These are phyloP conservation scores for Ogataea degrootiae DNA, from an alignment of 805 yeast genomes.

Conservation along the genomic window DNA sequence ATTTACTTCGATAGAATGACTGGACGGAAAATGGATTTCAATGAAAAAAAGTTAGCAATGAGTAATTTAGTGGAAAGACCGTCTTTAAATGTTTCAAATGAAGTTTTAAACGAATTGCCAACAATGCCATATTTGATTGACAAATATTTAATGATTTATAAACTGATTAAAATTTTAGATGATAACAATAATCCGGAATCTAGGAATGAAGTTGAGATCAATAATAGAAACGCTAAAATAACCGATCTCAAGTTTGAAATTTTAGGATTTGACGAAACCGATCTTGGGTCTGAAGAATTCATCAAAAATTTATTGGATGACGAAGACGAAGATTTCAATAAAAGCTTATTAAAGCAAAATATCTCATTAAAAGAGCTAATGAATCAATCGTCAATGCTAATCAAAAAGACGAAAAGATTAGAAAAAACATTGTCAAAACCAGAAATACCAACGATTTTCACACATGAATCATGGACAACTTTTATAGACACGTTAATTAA, in stretches of 20 bases:
- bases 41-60: constrained; percentile 50
- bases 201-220: constrained; percentile 14
- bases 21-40: constrained; percentile 59
- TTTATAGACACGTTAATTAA: constrained; percentile 15
- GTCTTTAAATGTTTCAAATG: constrained; percentile 50
- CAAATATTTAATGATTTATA: constrained; percentile 55
- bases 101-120: constrained; percentile 54
- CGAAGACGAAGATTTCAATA: constrained; percentile 24
- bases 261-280: constrained; percentile 46
- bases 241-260: constrained; percentile 31
- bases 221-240: constrained; percentile 14
- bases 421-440: constrained; percentile 15
- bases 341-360: constrained; percentile 16
- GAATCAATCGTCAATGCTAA: constrained; percentile 22
- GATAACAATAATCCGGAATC: constrained; percentile 12
- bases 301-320: constrained; percentile 38
- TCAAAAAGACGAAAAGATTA: constrained; percentile 15
- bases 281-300: constrained; percentile 59
- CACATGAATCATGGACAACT: constrained; percentile 15
- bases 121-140: constrained; percentile 67
- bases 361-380: constrained; percentile 20
- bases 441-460: constrained; percentile 21
- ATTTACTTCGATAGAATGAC: constrained; percentile 72
- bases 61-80: constrained; percentile 54
- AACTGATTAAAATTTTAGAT: constrained; percentile 46